Evolutionary conservation across 768 basidiomycete species (phyloP).

Genomic region (Daedalea quercina): DNA sequence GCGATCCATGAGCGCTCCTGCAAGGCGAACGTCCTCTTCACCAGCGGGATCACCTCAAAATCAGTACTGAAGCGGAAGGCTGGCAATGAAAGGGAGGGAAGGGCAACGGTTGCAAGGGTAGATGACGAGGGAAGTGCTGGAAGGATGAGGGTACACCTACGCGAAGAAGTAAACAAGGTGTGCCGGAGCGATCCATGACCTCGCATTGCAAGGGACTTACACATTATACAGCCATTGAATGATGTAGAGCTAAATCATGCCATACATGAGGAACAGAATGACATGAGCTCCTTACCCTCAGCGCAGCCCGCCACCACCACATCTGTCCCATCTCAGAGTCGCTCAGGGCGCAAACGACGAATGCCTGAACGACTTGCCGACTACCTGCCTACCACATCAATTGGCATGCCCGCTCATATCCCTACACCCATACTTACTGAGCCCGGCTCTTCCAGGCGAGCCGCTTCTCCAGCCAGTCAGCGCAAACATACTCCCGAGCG

Average conservation of each 20-base stretch:
- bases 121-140: not conserved
- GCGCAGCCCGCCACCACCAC: too few species aligned
- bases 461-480: too few species aligned
- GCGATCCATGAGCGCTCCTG: not conserved
- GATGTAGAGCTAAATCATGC: too few species aligned
- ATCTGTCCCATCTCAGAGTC: not conserved
- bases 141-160: not conserved
- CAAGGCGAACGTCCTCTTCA: not conserved
- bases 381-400: not conserved
- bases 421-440: not conserved
- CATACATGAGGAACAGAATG: too few species aligned
- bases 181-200: not conserved
- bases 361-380: not conserved
- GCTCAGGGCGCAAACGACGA: not conserved
- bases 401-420: not conserved
- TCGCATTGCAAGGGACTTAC: too few species aligned
- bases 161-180: not conserved
- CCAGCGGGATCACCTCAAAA: too few species aligned
- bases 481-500: too few species aligned
- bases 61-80: too few species aligned
- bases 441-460: not conserved
- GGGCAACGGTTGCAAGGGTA: not conserved
- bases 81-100: too few species aligned
- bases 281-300: too few species aligned
- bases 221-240: too few species aligned